Evolutionary conservation across 192 early-diverging fungal species (phyloP).

Genomic region (Dimargaris cristalligena): DNA sequence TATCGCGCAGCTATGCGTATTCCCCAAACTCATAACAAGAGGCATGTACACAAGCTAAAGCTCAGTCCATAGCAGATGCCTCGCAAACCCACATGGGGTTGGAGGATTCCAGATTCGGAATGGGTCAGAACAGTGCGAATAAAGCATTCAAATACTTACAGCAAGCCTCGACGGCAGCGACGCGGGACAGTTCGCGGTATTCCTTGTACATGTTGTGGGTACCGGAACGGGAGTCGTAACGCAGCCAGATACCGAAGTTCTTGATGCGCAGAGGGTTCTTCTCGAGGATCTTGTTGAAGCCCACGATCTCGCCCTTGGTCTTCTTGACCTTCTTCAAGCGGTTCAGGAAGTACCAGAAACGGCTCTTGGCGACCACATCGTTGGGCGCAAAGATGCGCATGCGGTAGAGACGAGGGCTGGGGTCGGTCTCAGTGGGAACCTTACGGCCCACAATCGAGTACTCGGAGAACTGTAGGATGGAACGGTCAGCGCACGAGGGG

Average conservation of each 20-base stretch:
- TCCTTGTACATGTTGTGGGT: slow-evolving; percentile 99
- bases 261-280: slow-evolving; percentile 80
- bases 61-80: no score
- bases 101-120: no score
- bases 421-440: slow-evolving; percentile 79
- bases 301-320: slow-evolving; percentile 93
- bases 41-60: no score
- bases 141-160: slow-evolving; percentile 17
- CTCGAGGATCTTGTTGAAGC: slow-evolving; percentile 95
- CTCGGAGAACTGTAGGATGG: slow-evolving; percentile 18
- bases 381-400: slow-evolving; percentile 99
- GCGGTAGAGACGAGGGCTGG: slow-evolving; percentile 88
- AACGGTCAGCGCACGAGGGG: not conserved
- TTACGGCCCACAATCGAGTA: slow-evolving; percentile 90
- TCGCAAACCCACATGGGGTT: no score
- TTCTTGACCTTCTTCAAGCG: slow-evolving; percentile 99
- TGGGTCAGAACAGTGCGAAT: no score
- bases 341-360: slow-evolving; percentile 99
- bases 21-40: no score
- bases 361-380: slow-evolving; percentile 94
- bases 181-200: slow-evolving; percentile 91
- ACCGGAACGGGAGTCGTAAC: slow-evolving; percentile 98
- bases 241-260: slow-evolving; percentile 99
- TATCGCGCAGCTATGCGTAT: no score
- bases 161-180: slow-evolving; percentile 48